Evolutionary conservation across 2,329 filamentous ascomycete species (phyloP).

Genomic region (Geosmithia putterillii): DNA sequence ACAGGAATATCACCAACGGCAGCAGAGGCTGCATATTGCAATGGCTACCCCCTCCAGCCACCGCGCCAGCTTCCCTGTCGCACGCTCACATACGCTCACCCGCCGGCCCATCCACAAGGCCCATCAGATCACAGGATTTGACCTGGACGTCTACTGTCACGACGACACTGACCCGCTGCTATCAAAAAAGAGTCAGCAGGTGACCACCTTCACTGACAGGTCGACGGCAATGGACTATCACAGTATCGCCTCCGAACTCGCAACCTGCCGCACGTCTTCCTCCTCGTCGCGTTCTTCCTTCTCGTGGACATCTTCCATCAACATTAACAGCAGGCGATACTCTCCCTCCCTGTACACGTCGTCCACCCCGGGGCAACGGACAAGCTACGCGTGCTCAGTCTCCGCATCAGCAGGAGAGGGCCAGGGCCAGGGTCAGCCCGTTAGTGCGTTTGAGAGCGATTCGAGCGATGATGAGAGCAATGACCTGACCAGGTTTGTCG

Average conservation of each 20-base stretch:
- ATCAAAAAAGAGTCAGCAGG: neutral
- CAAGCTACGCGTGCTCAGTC: neutral
- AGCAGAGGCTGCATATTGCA: neutral
- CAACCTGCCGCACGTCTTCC: constrained; percentile 1
- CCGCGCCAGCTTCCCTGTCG: neutral
- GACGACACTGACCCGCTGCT: constrained; percentile 1
- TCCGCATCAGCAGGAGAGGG: neutral
- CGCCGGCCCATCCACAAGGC: constrained; percentile 24
- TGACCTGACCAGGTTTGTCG: neutral
- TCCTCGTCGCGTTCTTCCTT: neutral
- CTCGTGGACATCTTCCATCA: neutral
- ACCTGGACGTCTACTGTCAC: constrained; percentile 16
- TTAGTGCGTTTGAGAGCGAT: constrained; percentile 20
- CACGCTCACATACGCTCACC: no score
- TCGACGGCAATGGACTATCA: constrained; percentile 21
- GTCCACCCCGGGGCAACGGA: no score
- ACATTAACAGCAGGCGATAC: no score
- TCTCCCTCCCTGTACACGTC: no score
- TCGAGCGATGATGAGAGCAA: constrained; percentile 15
- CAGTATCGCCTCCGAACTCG: constrained; percentile 18
- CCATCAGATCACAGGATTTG: constrained; percentile 26
- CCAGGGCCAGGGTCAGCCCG: constrained; percentile 5
- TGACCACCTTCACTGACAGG: constrained; percentile 7
- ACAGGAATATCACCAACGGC: neutral
- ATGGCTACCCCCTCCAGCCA: neutral